Evolutionary conservation across 164 flowering plant genomes (phyloP), one percentile per base, ranked within the genome.

Genomic region (Magnolia kwangsiensis): DNA sequence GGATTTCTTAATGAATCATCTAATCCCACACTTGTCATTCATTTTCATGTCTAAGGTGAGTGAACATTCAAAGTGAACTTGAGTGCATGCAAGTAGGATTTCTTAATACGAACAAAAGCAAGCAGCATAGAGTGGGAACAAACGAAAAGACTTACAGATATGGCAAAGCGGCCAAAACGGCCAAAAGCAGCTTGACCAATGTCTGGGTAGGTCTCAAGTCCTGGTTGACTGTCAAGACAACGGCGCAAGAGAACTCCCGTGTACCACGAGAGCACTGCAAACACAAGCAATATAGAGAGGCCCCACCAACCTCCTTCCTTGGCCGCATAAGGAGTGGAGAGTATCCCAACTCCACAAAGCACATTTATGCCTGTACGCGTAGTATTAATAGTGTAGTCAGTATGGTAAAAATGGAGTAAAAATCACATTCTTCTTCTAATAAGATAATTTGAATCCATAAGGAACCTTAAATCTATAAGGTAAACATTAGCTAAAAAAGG

Each of bases 111-210:
- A 37, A 37, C 45, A 37, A 37, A 37, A 37, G 45, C 45, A 37
- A 0, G 45, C 45, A 37, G 2, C 45, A 3, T 37, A 37, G 7
- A 3, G 3, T 64, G 10, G 24, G 20, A 67, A 16, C 19, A 67
- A 16, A 67, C 7, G 58, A 24, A 50, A 19, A 82, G 37, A 82
- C 88, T 78, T 85, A 94, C 99, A 58, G 99, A 96, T 67, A 94
- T 87, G 69, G 81, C 83, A 67, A 94, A 72, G 20, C 99, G 91
- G 59, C 99, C 99, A 0, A 16, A 16, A 0, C 86, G 84, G 27
- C 99, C 99, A 78, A 94, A 96, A n/a, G 99, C 99, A 23, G 98
- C 98, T 78, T 92, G 97, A 67, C 99, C 99, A 79, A 96, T 94
- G 79, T 96, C 99, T 0, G 99, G 99, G 79, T 92, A 96, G 10